phyloP scores from a whole-genome alignment of 1,284 basidiomycete genomes.

The Vanrija humicola region DNA sequence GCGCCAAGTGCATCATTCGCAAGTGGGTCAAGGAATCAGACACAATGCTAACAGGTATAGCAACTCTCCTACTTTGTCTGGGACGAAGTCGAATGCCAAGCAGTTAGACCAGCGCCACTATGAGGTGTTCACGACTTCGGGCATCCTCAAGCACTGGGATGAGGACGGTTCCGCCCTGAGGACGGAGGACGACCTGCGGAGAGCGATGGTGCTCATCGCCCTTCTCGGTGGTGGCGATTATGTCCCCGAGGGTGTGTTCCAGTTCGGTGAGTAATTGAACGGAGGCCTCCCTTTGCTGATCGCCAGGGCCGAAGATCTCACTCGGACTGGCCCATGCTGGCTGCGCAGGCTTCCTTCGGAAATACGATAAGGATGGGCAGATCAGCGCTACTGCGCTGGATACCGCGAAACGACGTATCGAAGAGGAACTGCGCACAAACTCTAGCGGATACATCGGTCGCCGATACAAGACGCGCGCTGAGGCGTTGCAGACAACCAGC shows the following conservation, averaged over 20 bases:
- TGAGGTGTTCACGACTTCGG: constrained; percentile 59
- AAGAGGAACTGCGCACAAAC: constrained; percentile 68
- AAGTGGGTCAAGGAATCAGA: constrained; percentile 53
- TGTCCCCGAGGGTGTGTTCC: constrained; percentile 54
- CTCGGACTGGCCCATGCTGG: constrained; percentile 52
- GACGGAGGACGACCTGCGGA: constrained; percentile 55
- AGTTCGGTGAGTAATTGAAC: constrained; percentile 31
- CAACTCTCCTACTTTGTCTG: constrained; percentile 67
- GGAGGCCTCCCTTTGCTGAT: constrained; percentile 5
- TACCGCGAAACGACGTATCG: constrained; percentile 58
- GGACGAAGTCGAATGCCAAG: constrained; percentile 32
- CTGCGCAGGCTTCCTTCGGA: constrained; percentile 56
- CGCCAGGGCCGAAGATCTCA: constrained; percentile 45
- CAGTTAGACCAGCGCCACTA: constrained; percentile 65
- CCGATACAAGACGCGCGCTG: constrained; percentile 59
- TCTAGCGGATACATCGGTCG: constrained; percentile 57
- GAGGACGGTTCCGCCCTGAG: constrained; percentile 23
- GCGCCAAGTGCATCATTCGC: constrained; percentile 73
- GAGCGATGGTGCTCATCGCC: constrained; percentile 79
- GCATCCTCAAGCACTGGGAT: constrained; percentile 48
- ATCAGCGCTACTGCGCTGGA: constrained; percentile 46
- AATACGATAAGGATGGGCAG: constrained; percentile 52
- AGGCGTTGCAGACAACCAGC: constrained; percentile 50
- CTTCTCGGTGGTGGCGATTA: constrained; percentile 90
- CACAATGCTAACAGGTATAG: constrained; percentile 48